A percentile compares a stretch with the other conserved stretches of the same genome.
Evolutionary conservation across 371 early-diverging fungal genomes (phyloP).

Genomic region (Mortierella sp.): DNA sequence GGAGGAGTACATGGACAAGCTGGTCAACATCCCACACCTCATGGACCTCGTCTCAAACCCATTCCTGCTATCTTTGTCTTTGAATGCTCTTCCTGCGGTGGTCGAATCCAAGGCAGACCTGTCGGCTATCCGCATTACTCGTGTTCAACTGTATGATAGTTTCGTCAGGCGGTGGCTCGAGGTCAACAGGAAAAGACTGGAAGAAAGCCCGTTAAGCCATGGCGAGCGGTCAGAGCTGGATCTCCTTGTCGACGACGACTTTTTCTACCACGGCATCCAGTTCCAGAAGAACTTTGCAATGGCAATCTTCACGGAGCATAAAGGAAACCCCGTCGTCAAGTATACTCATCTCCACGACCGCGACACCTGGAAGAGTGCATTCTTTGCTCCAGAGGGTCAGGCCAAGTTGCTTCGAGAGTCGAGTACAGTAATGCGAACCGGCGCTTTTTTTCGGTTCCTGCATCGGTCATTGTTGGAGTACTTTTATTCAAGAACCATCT

Average conservation of each 20-base stretch:
- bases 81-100: neutral
- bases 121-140: neutral
- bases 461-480: constrained; percentile 14
- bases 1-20: neutral
- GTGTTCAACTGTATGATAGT: neutral
- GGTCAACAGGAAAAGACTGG: neutral
- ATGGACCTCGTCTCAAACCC: constrained; percentile 18
- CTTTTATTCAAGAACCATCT: neutral
- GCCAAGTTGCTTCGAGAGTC: neutral
- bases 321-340: neutral
- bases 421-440: neutral
- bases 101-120: neutral
- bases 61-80: neutral
- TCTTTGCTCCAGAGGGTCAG: neutral
- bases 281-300: neutral
- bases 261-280: neutral
- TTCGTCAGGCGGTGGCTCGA: neutral
- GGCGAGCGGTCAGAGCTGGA: neutral
- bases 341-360: neutral
- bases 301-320: neutral
- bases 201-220: neutral
- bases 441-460: neutral
- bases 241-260: neutral
- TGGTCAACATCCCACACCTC: neutral
- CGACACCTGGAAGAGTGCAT: neutral